phyloP scores from a whole-genome alignment of 148 eudicot genomes.

The Chenopodium formosanum region DNA sequence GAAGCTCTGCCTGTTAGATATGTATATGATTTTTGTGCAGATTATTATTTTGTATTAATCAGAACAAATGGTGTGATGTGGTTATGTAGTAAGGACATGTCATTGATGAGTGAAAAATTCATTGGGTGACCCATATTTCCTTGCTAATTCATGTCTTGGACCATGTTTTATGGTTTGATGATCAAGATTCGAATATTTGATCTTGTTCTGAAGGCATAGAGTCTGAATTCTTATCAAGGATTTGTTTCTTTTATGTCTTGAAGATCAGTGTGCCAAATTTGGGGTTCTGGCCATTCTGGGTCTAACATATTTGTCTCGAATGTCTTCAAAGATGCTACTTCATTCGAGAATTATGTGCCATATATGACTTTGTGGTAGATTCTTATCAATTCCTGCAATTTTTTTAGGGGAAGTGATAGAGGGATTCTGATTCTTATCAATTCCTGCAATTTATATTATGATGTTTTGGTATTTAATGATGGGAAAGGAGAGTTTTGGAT shows the following conservation, averaged over 20 bases:
- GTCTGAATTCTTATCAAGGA: neutral
- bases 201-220: neutral
- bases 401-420: too few species aligned
- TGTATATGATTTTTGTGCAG: conserved; percentile 15
- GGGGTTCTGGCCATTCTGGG: too few species aligned
- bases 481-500: too few species aligned
- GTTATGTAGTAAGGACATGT: neutral
- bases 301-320: too few species aligned
- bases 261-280: neutral
- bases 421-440: too few species aligned
- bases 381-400: too few species aligned
- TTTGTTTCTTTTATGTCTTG: neutral
- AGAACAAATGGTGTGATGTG: neutral
- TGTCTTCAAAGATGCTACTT: too few species aligned
- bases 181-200: neutral
- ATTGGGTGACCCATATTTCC: neutral
- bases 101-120: neutral
- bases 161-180: neutral
- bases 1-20: neutral
- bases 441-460: too few species aligned
- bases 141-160: neutral
- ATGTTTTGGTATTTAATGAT: too few species aligned
- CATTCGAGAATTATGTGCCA: too few species aligned
- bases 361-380: too few species aligned
- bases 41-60: neutral